These are phyloP conservation scores for Tricholoma terreum DNA, from an alignment of 768 basidiomycete species.

Conservation along the genomic window DNA sequence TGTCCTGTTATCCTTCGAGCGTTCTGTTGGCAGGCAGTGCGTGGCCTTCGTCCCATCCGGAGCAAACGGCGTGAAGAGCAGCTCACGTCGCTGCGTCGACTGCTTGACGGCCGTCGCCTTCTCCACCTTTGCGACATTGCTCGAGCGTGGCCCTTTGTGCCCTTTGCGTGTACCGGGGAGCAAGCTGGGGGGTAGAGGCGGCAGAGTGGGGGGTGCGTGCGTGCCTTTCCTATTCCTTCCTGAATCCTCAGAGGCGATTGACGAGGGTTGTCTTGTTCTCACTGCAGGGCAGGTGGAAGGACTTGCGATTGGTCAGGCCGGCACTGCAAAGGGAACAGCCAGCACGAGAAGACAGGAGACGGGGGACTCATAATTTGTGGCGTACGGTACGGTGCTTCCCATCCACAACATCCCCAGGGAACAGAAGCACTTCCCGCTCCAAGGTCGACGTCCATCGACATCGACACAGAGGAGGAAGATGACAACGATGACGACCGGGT, in stretches of 20 bases:
- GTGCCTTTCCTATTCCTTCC: neutral
- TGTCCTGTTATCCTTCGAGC: neutral
- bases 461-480: too few species aligned
- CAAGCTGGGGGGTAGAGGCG: neutral
- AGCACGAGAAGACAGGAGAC: neutral
- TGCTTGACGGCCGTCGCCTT: neutral
- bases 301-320: neutral
- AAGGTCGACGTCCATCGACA: neutral
- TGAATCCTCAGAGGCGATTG: neutral
- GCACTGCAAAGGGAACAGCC: neutral
- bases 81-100: neutral
- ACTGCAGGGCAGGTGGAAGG: neutral
- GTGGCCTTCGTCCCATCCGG: neutral
- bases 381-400: neutral
- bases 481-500: too few species aligned
- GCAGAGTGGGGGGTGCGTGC: too few species aligned
- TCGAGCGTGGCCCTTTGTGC: neutral
- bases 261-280: neutral
- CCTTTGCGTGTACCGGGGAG: neutral
- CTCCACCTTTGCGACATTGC: neutral
- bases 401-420: neutral
- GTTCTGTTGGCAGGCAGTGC: neutral
- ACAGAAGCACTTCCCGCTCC: neutral
- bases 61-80: neutral
- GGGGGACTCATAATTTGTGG: neutral